Evolutionary conservation across 148 eudicot species (phyloP).

Genomic region (Persicaria maculosa): DNA sequence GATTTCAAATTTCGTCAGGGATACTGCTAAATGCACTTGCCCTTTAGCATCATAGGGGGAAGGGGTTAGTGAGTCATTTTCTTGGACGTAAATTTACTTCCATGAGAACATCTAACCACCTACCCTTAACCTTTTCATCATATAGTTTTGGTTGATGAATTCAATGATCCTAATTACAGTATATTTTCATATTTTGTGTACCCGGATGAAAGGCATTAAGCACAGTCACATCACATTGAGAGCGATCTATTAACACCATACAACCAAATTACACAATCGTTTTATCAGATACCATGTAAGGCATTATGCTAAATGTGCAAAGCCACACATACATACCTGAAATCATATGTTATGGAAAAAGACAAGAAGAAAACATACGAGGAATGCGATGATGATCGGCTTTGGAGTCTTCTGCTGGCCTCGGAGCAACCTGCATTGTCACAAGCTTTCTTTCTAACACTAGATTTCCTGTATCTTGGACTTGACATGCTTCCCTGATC

Average conservation of each 20-base stretch:
- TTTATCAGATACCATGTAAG: not conserved
- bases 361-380: slow-evolving; percentile 33
- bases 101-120: not conserved
- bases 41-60: too few relatives aligned
- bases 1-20: not conserved
- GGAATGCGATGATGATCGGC: slow-evolving; percentile 39
- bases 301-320: not conserved
- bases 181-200: not conserved
- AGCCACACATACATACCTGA: not conserved
- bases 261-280: not conserved
- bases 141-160: not conserved
- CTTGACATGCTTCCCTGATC: slow-evolving; percentile 24
- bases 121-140: not conserved
- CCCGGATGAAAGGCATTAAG: not conserved
- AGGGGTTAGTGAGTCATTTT: too few relatives aligned
- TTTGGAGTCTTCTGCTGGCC: slow-evolving; percentile 26
- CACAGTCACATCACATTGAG: not conserved
- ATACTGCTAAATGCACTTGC: not conserved
- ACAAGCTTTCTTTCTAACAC: slow-evolving; percentile 27
- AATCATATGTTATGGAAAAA: not conserved
- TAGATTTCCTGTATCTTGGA: slow-evolving; percentile 41
- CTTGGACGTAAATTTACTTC: not conserved
- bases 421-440: slow-evolving; percentile 34
- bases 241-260: not conserved
- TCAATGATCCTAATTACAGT: not conserved